Base-by-base conservation (phyloP, 257 asterid species). In the Solanum verrucosum region DNA sequence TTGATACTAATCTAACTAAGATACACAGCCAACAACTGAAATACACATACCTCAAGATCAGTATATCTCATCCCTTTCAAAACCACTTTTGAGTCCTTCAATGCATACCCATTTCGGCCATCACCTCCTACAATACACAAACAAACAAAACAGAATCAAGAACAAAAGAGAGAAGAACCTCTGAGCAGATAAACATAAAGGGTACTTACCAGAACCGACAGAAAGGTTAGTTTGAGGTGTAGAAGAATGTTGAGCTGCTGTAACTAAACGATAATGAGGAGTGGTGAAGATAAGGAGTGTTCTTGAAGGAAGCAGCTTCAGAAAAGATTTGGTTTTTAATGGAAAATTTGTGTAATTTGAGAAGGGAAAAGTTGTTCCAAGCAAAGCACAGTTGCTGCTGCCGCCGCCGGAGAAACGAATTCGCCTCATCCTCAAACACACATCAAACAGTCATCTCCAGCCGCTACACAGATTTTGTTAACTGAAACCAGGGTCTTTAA, bases 51-150 rank as follows among this genome's bases (percentile, higher is more conserved):
- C 94, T 95, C 96, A 81, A 97, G 94, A 84, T 97, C 96, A 71
- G 91, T 86, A 88, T 95, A 97, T 82, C 96, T 91, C 96, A 97
- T 90, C 87, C 97, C 99, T 90, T 97, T 97, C 38, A 97, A 88
- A 83, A 94, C 86, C 88, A 97, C 97, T 91, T 92, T 96, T 34
- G 96, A 88, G 14, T 92, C 92, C 84, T 90, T 89, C 90, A 86
- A 27, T 23, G 91, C 86, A 87, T 89, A 40, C 49, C 87, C 91
- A 78, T 35, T 84, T 78, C 67, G 88, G 88, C 90, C 94, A 38
- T 85, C 82, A 75, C 77, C 91, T 70, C 89, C 94, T 91, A 87
- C 15, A 42, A 9, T 10, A 9, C 25, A 71, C 33, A 12, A 87
- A 8, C 8, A 42, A 42, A 35, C 10, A 38, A n/a, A 31, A n/a